Evolutionary conservation across 305 asterid species (phyloP).

Genomic region (Striga hermonthica): DNA sequence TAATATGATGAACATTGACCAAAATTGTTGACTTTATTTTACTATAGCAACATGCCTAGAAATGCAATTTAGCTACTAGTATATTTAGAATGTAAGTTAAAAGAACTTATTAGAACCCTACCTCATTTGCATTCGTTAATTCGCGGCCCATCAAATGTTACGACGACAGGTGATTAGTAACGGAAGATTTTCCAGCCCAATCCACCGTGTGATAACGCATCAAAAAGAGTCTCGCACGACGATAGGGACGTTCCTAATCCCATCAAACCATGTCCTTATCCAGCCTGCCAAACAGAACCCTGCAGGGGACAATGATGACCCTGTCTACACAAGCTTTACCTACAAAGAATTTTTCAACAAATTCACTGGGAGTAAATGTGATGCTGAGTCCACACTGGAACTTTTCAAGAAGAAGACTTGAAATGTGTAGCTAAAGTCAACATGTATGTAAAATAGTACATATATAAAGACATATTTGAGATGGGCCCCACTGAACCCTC

Average conservation of each 20-base stretch:
- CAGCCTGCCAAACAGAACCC: conserved; percentile 33
- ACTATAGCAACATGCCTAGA: too few relatives aligned
- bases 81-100: too few relatives aligned
- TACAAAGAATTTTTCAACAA: conserved; percentile 44
- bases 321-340: conserved; percentile 39
- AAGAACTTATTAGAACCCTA: too few relatives aligned
- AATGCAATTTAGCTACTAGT: too few relatives aligned
- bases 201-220: conserved; percentile 51
- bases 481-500: too few relatives aligned
- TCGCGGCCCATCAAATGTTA: neutral
- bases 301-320: conserved; percentile 13
- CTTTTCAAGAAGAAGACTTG: conserved; percentile 33
- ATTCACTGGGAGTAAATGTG: conserved; percentile 31
- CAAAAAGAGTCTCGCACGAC: conserved; percentile 39
- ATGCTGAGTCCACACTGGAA: conserved; percentile 35
- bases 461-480: too few relatives aligned
- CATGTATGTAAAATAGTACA: too few relatives aligned
- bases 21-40: neutral
- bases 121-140: too few relatives aligned
- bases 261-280: conserved; percentile 35
- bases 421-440: neutral
- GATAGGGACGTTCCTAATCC: conserved; percentile 46
- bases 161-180: conserved; percentile 46
- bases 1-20: neutral
- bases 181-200: conserved; percentile 39